Percentiles rank a stretch among this genome's conserved stretches.
These are phyloP conservation scores for Linaria vulgaris DNA, from an alignment of 257 asterid genomes.

Conservation along the genomic window DNA sequence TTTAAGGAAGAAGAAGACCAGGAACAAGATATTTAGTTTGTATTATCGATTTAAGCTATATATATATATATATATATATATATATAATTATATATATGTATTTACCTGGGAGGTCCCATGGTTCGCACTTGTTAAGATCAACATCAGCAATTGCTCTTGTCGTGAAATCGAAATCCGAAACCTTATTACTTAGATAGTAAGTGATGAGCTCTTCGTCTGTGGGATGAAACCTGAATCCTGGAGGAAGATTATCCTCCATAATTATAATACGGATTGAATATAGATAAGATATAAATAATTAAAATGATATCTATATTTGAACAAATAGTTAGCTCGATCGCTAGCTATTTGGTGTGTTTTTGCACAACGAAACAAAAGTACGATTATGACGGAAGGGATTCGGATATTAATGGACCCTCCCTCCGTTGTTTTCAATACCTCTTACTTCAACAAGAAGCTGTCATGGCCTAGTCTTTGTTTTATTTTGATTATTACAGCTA, in stretches of 20 bases:
- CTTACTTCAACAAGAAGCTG: conserved; percentile 61
- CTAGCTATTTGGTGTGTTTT: not conserved
- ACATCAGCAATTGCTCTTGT: conserved; percentile 61
- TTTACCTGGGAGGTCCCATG: conserved; percentile 97
- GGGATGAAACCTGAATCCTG: conserved; percentile 87
- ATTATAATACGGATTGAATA: not conserved
- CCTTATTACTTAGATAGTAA: conserved; percentile 59
- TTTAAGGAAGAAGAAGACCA: too few relatives aligned
- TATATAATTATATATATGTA: too few relatives aligned
- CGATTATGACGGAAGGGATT: conserved; percentile 12
- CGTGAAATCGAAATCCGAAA: conserved; percentile 52
- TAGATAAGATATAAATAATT: too few relatives aligned
- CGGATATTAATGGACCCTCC: conserved; percentile 36
- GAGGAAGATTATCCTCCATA: conserved; percentile 81
- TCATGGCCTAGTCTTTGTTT: conserved; percentile 40
- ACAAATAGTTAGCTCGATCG: too few relatives aligned
- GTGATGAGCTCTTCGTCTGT: conserved; percentile 84
- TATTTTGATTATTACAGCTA: conserved; percentile 59
- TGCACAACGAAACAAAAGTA: conserved; percentile 29
- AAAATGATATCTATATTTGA: not conserved
- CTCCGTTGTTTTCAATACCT: conserved; percentile 21
- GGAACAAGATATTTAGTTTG: too few relatives aligned
- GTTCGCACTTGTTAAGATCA: conserved; percentile 79
- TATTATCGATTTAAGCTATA: too few relatives aligned
- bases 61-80: too few relatives aligned